Percentiles rank a stretch among this genome's conserved stretches.
Conservation (phyloP, 2,329 filamentous ascomycete genomes). For the Penicillium psychrosexuale region DNA sequence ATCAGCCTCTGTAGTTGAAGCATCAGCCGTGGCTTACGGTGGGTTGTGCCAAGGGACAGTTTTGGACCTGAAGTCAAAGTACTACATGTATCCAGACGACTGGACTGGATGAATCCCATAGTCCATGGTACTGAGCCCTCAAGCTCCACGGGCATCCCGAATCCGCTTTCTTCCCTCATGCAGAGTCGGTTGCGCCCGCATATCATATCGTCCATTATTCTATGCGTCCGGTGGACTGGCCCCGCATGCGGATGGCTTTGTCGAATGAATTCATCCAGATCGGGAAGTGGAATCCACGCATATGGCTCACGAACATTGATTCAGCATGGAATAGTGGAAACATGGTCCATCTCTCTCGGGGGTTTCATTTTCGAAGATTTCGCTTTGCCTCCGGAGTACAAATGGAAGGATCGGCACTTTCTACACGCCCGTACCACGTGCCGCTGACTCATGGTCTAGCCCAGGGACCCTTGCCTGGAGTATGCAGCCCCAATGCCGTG, state of each 20-base stretch:
- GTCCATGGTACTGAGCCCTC: background rate
- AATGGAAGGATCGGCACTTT: background rate
- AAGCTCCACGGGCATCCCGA: background rate
- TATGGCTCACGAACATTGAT: slow-evolving; percentile 17
- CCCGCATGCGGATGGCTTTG: slow-evolving; percentile 20
- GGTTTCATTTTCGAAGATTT: background rate
- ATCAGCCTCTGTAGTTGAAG: slow-evolving; percentile 8
- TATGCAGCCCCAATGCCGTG: too few relatives aligned
- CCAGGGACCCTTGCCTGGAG: background rate
- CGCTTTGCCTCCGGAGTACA: slow-evolving; percentile 4
- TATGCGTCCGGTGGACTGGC: slow-evolving; percentile 14
- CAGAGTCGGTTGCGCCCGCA: slow-evolving; percentile 12
- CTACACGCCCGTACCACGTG: background rate
- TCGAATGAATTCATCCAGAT: slow-evolving; percentile 9
- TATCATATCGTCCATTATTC: slow-evolving; percentile 11
- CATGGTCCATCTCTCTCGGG: background rate
- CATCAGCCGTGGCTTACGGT: background rate
- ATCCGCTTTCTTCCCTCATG: background rate
- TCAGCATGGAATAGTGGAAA: background rate
- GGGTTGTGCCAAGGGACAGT: background rate
- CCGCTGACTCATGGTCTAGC: background rate
- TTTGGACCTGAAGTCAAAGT: background rate
- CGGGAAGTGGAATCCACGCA: slow-evolving; percentile 12
- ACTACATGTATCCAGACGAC: background rate
- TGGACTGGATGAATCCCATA: background rate